A percentile compares a stretch with the other conserved stretches of the same genome.
These are phyloP conservation scores for Hapsidospora chrysogenum DNA, from an alignment of 495 filamentous ascomycete genomes.

Conservation along the genomic window DNA sequence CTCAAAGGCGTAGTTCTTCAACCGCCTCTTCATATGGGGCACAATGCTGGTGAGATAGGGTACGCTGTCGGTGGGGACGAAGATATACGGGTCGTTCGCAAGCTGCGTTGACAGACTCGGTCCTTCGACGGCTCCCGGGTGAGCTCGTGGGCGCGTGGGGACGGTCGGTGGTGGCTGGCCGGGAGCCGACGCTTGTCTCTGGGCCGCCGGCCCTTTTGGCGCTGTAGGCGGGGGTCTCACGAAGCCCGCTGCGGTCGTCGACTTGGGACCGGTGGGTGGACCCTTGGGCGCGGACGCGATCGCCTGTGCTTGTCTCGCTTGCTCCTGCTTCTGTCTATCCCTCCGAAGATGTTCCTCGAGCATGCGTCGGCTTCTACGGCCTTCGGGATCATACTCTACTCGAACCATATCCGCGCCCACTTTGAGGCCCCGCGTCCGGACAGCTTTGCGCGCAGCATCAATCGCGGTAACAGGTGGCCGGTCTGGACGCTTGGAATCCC, in stretches of 20 bases:
- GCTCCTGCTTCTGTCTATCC: constrained; percentile 31
- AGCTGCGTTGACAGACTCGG: constrained; percentile 47
- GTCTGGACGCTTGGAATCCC: constrained; percentile 41
- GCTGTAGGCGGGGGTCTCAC: constrained; percentile 60
- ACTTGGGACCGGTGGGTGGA: constrained; percentile 22
- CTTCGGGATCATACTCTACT: constrained; percentile 80
- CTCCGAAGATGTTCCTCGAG: constrained; percentile 54
- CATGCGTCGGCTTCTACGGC: constrained; percentile 56
- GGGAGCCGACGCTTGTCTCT: constrained; percentile 10
- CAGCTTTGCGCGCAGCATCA: constrained; percentile 63
- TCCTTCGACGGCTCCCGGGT: constrained; percentile 10
- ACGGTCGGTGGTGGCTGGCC: constrained; percentile 7
- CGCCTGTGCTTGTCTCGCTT: constrained; percentile 2
- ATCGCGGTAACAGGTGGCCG: constrained; percentile 43
- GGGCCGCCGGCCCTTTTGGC: constrained; percentile 65
- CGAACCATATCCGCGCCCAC: constrained; percentile 60
- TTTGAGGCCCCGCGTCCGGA: constrained; percentile 46
- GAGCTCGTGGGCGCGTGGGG: constrained; percentile 19
- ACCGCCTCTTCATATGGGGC: constrained; percentile 68
- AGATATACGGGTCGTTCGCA: constrained; percentile 78
- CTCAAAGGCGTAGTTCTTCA: constrained; percentile 61
- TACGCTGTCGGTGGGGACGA: constrained; percentile 69
- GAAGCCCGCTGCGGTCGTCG: constrained; percentile 20
- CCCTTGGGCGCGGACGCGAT: constrained; percentile 15
- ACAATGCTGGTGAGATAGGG: constrained; percentile 75